Evolutionary conservation across 805 yeast species (phyloP).

Genomic region (Candida silvicultrix): DNA sequence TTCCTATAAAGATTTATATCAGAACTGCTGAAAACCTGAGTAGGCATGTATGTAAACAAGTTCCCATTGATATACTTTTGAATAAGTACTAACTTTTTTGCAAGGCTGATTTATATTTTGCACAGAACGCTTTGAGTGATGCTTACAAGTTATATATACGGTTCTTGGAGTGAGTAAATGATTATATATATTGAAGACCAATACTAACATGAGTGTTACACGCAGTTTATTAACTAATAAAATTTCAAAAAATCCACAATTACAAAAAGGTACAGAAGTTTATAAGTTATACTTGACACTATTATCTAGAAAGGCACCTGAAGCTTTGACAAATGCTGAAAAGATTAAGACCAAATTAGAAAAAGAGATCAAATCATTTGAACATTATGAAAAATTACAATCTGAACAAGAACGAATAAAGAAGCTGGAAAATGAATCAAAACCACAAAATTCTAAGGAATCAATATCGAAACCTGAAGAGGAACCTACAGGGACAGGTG

Average conservation of each 20-base stretch:
- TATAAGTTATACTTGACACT: constrained; percentile 10
- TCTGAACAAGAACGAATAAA: constrained; percentile 15
- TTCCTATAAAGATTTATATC: constrained; percentile 49
- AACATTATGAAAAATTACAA: constrained; percentile 16
- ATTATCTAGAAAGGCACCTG: constrained; percentile 18
- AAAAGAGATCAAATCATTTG: constrained; percentile 24
- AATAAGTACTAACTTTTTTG: neutral
- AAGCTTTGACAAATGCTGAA: constrained; percentile 17
- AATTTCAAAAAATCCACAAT: constrained; percentile 39
- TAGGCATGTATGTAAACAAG: constrained; percentile 34
- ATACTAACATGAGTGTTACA: neutral
- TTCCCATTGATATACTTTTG: too few relatives aligned
- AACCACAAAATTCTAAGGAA: too few relatives aligned
- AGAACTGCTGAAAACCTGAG: constrained; percentile 43
- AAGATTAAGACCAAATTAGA: constrained; percentile 23
- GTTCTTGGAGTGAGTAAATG: constrained; percentile 37
- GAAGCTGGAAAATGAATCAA: neutral
- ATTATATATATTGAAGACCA: too few relatives aligned
- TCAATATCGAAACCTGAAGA: too few relatives aligned
- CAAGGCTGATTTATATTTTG: constrained; percentile 37
- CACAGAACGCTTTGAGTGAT: constrained; percentile 36
- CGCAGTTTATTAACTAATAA: constrained; percentile 36
- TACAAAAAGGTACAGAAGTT: constrained; percentile 19
- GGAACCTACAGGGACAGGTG: too few relatives aligned
- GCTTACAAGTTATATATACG: constrained; percentile 53